Evolutionary conservation across 1,284 basidiomycete species (phyloP).

Genomic region (Termitomyces sp.): DNA sequence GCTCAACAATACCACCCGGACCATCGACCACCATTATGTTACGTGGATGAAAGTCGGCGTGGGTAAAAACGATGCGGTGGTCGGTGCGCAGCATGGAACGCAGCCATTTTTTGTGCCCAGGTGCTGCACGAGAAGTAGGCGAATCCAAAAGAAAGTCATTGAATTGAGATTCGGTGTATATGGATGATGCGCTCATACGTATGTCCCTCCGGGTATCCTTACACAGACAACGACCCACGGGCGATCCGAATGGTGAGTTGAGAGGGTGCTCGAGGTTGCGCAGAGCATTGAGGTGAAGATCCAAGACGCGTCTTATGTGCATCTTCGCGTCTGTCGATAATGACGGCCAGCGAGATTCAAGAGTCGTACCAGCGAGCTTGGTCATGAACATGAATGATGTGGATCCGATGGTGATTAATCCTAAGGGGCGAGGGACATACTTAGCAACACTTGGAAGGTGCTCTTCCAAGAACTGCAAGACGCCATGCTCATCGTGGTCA

Average conservation of each 20-base stretch:
- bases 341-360: constrained; percentile 9
- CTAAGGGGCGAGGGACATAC: constrained; percentile 7
- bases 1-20: constrained; percentile 7
- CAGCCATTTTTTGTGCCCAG: not conserved
- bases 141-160: not conserved
- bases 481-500: not conserved
- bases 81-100: constrained; percentile 1
- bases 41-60: constrained; percentile 25
- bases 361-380: constrained; percentile 17
- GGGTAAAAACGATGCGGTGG: constrained; percentile 24
- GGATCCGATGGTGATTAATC: constrained; percentile 10
- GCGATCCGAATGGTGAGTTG: not conserved
- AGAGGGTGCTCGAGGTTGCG: not conserved
- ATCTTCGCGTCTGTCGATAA: constrained; percentile 6
- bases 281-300: not conserved
- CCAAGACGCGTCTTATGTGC: not conserved
- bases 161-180: not conserved
- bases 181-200: not conserved
- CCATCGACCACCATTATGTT: constrained; percentile 23
- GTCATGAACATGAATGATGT: constrained; percentile 22
- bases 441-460: not conserved
- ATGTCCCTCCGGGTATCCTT: not conserved
- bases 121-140: not conserved
- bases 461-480: not conserved
- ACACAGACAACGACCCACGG: not conserved